phyloP scores from a whole-genome alignment of 2,329 filamentous ascomycete species.

The Neocucurbitaria cava region DNA sequence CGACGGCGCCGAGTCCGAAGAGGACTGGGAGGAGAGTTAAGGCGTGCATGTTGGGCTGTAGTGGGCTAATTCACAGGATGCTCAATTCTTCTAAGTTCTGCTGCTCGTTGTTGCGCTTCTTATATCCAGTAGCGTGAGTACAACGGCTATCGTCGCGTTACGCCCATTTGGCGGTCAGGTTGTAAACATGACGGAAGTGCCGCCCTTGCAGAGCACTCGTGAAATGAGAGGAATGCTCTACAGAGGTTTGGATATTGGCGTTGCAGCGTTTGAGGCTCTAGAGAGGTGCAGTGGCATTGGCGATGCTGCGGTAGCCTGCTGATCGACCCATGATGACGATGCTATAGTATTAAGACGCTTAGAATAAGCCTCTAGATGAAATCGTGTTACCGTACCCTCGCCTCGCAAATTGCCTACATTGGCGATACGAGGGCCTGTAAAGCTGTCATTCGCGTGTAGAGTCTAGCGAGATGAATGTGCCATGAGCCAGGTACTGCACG shows the following conservation, averaged over 20 bases:
- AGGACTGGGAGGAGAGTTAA: constrained; percentile 25
- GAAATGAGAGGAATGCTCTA: constrained; percentile 4
- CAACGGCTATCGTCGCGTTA: not conserved
- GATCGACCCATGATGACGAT: not conserved
- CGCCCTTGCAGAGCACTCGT: constrained; percentile 19
- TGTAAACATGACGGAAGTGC: constrained; percentile 1
- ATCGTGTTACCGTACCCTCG: not conserved
- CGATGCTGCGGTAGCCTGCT: not conserved
- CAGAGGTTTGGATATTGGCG: not conserved
- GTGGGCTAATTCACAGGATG: not conserved
- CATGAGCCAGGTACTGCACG: not conserved
- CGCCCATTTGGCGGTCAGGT: not conserved
- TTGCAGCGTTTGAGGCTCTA: not conserved
- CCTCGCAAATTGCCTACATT: not conserved
- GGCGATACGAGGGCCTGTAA: not conserved
- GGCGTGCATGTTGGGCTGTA: constrained; percentile 26
- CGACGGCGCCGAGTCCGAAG: constrained; percentile 17
- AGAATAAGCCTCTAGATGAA: not conserved
- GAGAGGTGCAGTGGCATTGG: not conserved
- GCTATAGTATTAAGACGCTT: not conserved
- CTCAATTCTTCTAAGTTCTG: not conserved
- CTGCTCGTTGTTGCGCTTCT: not conserved
- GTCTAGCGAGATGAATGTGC: not conserved
- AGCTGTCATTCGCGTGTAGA: constrained; percentile 19
- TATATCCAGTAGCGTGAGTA: constrained; percentile 8